Evolutionary conservation across 1,284 basidiomycete species (phyloP).

Genomic region (Trametes pubescens): DNA sequence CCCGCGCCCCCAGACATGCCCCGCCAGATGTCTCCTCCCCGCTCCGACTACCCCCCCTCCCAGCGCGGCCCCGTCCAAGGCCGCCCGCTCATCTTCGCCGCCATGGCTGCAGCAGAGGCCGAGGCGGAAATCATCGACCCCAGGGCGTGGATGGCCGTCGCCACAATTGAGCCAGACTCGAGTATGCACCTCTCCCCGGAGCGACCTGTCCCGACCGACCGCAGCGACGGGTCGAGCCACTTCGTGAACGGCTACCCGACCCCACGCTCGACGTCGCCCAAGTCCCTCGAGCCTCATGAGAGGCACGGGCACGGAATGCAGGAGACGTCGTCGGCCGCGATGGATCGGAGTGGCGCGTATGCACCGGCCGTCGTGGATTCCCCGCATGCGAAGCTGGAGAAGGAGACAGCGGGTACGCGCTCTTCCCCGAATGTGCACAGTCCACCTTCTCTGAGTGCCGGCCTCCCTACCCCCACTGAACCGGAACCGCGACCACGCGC

Average conservation of each 20-base stretch:
- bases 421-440: conserved; percentile 20
- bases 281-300: conserved; percentile 15
- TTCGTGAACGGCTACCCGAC: conserved; percentile 34
- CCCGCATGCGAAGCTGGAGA: not conserved
- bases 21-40: conserved; percentile 17
- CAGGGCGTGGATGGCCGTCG: conserved; percentile 32
- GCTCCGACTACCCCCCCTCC: conserved; percentile 4
- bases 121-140: conserved; percentile 34
- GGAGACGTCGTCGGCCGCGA: not conserved
- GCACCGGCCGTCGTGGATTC: conserved; percentile 8
- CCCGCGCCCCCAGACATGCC: conserved; percentile 4
- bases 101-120: conserved; percentile 37
- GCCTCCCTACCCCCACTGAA: conserved; percentile 24
- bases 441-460: conserved; percentile 9
- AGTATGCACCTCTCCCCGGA: not conserved
- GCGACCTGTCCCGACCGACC: conserved; percentile 14
- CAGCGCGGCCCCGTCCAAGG: conserved; percentile 37
- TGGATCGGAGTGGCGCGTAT: conserved; percentile 5
- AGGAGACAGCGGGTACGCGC: conserved; percentile 3
- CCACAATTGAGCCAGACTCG: conserved; percentile 23
- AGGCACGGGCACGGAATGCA: conserved; percentile 1
- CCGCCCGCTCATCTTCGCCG: conserved; percentile 43
- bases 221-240: conserved; percentile 30
- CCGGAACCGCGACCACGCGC: conserved; percentile 20
- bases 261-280: conserved; percentile 31